Conservation (phyloP, 169 alveolate species). For the Plasmodium malariae region DNA sequence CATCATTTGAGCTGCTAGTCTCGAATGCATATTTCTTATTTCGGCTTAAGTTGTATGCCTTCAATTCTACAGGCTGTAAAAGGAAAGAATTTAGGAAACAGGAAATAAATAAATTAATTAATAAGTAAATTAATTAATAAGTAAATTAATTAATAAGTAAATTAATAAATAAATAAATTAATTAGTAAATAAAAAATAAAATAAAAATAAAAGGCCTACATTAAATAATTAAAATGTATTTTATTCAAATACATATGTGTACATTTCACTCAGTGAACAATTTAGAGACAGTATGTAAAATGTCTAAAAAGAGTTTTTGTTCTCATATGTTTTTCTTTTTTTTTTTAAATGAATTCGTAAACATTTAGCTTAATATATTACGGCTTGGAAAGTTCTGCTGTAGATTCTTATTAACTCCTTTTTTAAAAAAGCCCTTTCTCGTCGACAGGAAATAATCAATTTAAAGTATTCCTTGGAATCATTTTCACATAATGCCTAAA, state of each 20-base stretch:
- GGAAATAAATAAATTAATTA: background rate
- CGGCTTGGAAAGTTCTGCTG: constrained; percentile 47
- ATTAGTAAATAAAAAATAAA: background rate
- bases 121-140: too few relatives aligned
- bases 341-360: background rate
- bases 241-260: background rate
- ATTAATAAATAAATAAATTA: too few relatives aligned
- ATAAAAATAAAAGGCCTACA: constrained; percentile 5
- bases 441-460: constrained; percentile 50
- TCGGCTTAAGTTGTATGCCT: constrained; percentile 29
- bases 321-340: background rate
- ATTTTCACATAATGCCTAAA: constrained; percentile 34
- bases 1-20: constrained; percentile 33
- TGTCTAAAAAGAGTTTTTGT: background rate
- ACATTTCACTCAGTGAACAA: background rate
- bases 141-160: too few relatives aligned
- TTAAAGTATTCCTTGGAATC: constrained; percentile 10
- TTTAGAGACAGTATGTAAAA: background rate
- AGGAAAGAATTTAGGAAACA: background rate
- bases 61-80: constrained; percentile 53
- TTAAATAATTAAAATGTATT: background rate
- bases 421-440: constrained; percentile 49
- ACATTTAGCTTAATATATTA: constrained; percentile 3
- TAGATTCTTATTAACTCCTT: constrained; percentile 35
- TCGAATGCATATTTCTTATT: constrained; percentile 60